Conservation (phyloP, 1,284 basidiomycete genomes). For the Leccinum pallidistipes region DNA sequence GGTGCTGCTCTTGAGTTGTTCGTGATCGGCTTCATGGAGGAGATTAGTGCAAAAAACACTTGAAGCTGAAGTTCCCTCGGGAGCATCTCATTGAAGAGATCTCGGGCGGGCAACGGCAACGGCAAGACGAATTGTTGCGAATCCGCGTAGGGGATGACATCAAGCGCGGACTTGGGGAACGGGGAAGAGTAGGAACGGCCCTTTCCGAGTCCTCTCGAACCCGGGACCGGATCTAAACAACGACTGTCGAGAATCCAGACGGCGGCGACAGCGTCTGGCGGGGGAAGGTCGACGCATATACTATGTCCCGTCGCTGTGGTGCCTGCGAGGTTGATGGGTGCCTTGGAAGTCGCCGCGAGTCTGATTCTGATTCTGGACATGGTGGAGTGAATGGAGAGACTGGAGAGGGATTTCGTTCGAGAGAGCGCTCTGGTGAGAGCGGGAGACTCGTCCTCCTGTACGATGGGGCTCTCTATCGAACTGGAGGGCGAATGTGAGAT, state of each 20-base stretch:
- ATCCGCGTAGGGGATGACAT: conserved; percentile 32
- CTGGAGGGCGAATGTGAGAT: no score
- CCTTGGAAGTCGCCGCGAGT: no score
- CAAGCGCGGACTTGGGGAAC: conserved; percentile 55
- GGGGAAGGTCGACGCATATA: conserved; percentile 14
- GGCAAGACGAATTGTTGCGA: conserved; percentile 42
- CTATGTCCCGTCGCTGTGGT: conserved; percentile 9
- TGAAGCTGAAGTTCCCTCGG: conserved; percentile 74
- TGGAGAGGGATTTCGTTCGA: no score
- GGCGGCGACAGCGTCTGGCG: no score
- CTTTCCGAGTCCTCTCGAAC: conserved; percentile 39
- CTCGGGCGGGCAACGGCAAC: conserved; percentile 43
- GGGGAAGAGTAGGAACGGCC: conserved; percentile 66
- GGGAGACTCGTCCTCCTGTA: no score
- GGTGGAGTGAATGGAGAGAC: no score
- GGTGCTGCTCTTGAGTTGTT: conserved; percentile 40
- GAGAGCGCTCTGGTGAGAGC: no score
- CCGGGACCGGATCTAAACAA: conserved; percentile 16
- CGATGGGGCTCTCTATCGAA: no score
- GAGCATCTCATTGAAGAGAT: conserved; percentile 65
- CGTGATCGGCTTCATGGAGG: conserved; percentile 56
- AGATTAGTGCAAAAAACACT: conserved; percentile 55
- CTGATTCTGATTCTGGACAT: no score
- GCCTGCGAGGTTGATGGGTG: no score
- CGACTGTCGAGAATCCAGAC: conserved; percentile 8